Conservation (phyloP, 108 stramenopile species). For the Pseudonitzschia delicatissima region DNA sequence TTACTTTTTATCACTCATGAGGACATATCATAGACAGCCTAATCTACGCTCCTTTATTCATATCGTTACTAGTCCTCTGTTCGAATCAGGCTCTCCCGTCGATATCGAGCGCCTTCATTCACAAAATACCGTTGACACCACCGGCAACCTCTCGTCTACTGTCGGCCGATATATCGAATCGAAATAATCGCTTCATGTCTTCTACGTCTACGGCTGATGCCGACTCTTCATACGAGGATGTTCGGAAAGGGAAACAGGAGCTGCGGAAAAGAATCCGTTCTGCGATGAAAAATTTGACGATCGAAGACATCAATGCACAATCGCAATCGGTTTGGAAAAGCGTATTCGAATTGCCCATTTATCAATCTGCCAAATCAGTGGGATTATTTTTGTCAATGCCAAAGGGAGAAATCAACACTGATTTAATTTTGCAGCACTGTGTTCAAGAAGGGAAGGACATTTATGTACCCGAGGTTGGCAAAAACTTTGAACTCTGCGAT, state of each 20-base stretch:
- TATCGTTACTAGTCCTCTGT: not conserved
- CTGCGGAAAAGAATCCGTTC: slow-evolving; percentile 63
- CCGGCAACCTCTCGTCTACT: not conserved
- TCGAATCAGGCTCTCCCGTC: not conserved
- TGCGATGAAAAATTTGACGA: slow-evolving; percentile 28
- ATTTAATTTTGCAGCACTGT: slow-evolving; percentile 40
- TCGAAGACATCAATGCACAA: slow-evolving; percentile 39
- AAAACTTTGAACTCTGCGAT: slow-evolving; percentile 79
- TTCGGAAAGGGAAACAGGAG: slow-evolving; percentile 29
- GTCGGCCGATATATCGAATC: not conserved
- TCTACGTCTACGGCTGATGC: not conserved
- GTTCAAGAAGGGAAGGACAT: slow-evolving; percentile 49
- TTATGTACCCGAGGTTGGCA: slow-evolving; percentile 86
- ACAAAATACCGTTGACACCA: not conserved
- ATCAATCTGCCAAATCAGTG: slow-evolving; percentile 61
- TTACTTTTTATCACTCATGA: not conserved
- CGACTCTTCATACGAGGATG: not conserved
- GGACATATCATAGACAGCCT: not conserved
- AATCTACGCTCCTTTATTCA: not conserved
- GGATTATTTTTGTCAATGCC: slow-evolving; percentile 91
- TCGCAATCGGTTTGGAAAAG: slow-evolving; percentile 59
- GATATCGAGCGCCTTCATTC: not conserved
- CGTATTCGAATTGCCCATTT: slow-evolving; percentile 57
- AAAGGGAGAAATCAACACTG: slow-evolving; percentile 75
- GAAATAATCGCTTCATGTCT: slow-evolving; percentile 5